Percentiles rank a stretch among this genome's conserved stretches.
These are phyloP conservation scores for Russula sp. DNA, from an alignment of 768 basidiomycete species.

Conservation along the genomic window DNA sequence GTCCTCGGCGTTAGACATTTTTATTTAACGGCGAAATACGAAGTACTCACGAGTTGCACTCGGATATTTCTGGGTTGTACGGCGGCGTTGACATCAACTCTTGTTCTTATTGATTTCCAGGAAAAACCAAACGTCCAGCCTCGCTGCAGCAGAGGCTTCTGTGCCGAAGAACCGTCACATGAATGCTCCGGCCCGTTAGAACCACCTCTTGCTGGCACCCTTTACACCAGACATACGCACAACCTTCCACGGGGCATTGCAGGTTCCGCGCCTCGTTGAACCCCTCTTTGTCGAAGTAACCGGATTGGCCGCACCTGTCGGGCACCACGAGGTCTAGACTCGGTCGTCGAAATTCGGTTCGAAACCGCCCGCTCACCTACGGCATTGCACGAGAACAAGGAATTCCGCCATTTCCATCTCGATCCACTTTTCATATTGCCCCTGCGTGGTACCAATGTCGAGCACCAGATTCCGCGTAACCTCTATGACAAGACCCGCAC, in stretches of 20 bases:
- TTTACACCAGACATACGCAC: conserved; percentile 38
- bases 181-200: conserved; percentile 31
- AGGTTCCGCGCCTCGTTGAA: conserved; percentile 31
- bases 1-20: neutral
- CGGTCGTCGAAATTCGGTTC: neutral
- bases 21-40: conserved; percentile 37
- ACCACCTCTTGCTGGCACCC: conserved; percentile 34
- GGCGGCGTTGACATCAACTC: conserved; percentile 33
- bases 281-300: conserved; percentile 34
- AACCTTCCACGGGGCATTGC: conserved; percentile 34
- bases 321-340: neutral
- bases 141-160: conserved; percentile 31
- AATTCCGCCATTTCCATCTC: conserved; percentile 48
- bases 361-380: conserved; percentile 39
- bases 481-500: neutral
- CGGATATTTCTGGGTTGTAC: conserved; percentile 48
- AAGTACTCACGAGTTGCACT: conserved; percentile 44
- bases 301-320: conserved; percentile 27
- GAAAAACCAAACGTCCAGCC: conserved; percentile 34
- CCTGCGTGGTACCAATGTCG: conserved; percentile 45
- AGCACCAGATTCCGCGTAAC: conserved; percentile 38
- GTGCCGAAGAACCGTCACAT: conserved; percentile 37
- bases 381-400: conserved; percentile 48
- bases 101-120: neutral
- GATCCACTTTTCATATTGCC: conserved; percentile 42